Conservation (phyloP, 768 basidiomycete genomes). For the Mrakia gelida region DNA sequence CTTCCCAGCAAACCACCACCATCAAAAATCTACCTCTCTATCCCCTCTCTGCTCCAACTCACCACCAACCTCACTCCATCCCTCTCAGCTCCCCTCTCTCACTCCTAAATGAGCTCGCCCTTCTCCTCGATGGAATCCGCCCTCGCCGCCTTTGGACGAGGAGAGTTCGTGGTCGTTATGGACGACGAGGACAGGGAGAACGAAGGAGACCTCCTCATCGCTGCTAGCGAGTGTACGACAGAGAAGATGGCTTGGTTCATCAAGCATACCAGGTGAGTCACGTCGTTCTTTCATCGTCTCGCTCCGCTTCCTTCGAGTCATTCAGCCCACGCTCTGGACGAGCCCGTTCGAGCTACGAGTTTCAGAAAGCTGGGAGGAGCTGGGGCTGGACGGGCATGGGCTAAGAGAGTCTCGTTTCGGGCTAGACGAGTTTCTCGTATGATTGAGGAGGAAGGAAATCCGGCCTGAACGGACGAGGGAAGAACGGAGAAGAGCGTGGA, state of each 20-base stretch:
- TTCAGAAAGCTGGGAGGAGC: too few species aligned
- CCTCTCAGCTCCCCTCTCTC: background rate
- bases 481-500: conserved; percentile 1
- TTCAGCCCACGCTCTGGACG: too few species aligned
- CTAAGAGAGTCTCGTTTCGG: too few species aligned
- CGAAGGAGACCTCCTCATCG: conserved; percentile 92
- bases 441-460: background rate
- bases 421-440: too few species aligned
- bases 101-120: background rate
- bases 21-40: background rate
- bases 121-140: conserved; percentile 82
- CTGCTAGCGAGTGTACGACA: conserved; percentile 75
- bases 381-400: too few species aligned
- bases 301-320: background rate
- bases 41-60: too few species aligned
- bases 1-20: background rate
- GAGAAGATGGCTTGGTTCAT: conserved; percentile 99
- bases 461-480: conserved; percentile 2
- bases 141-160: conserved; percentile 64
- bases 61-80: background rate
- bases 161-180: conserved; percentile 94
- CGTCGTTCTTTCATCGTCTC: background rate
- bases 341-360: too few species aligned
- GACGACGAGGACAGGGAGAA: conserved; percentile 95
- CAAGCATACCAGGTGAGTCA: conserved; percentile 78